Conservation (phyloP, 176 grass and related monocot genomes). For the Oryza meridionalis region DNA sequence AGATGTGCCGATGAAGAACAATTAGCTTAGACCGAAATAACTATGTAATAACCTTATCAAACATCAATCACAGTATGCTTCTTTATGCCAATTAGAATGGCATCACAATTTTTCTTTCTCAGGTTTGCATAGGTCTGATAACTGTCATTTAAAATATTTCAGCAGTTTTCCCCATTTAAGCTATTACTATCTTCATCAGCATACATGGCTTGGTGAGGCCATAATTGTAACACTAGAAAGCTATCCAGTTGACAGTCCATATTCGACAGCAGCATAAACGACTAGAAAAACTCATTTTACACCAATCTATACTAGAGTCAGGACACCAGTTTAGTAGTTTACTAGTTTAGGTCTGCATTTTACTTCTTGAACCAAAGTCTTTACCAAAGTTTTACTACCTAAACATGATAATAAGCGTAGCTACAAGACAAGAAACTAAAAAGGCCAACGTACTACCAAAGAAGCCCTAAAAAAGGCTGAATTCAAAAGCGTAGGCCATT, state of each 20-base stretch:
- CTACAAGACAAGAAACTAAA: too few species aligned
- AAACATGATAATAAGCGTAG: too few species aligned
- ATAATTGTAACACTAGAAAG: background rate
- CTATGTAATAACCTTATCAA: conserved; percentile 6
- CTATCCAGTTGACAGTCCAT: background rate
- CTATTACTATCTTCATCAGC: background rate
- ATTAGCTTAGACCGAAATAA: background rate
- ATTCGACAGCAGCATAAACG: background rate
- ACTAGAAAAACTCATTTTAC: background rate
- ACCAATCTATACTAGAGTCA: background rate
- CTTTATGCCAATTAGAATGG: background rate
- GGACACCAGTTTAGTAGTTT: background rate
- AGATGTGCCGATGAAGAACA: background rate
- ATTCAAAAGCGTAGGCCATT: too few species aligned
- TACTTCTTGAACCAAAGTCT: background rate
- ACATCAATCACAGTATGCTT: background rate
- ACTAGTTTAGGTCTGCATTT: background rate
- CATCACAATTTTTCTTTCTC: background rate
- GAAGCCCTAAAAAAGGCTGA: too few species aligned
- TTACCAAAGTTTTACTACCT: background rate
- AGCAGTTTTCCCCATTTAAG: background rate
- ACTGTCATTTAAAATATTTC: background rate
- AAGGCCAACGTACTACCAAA: too few species aligned
- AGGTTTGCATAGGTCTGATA: background rate
- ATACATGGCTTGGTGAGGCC: background rate